Percentiles rank a stretch among this genome's conserved stretches.
phyloP scores from a whole-genome alignment of 352 stramenopile genomes.

The Globisporangium acanthophoron region DNA sequence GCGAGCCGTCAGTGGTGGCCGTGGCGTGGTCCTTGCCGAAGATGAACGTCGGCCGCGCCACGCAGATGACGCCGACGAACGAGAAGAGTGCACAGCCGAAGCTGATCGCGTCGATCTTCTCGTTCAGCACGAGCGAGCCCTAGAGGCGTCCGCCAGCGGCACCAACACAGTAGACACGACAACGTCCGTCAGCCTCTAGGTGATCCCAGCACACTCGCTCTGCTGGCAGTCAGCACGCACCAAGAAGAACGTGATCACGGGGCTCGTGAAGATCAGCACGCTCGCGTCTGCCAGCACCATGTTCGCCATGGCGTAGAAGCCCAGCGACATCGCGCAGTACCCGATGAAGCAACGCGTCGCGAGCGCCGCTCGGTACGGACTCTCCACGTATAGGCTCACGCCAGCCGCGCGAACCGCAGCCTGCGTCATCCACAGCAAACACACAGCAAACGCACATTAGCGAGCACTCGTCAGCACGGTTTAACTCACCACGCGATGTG shows the following conservation, averaged over 20 bases:
- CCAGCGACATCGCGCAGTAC: slow-evolving; percentile 38
- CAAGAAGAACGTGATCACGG: slow-evolving; percentile 55
- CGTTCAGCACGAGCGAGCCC: slow-evolving; percentile 23
- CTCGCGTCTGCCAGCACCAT: slow-evolving; percentile 60
- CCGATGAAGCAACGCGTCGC: slow-evolving; percentile 32
- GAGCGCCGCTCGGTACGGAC: slow-evolving; percentile 29
- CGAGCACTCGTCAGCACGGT: too few relatives aligned
- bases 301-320: slow-evolving; percentile 50
- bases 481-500: too few relatives aligned
- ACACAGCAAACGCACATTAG: neutral
- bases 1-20: slow-evolving; percentile 16
- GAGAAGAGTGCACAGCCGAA: slow-evolving; percentile 28
- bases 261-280: slow-evolving; percentile 60
- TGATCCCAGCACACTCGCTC: neutral
- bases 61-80: slow-evolving; percentile 31
- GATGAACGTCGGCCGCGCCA: slow-evolving; percentile 25
- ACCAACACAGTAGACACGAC: too few relatives aligned
- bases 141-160: neutral
- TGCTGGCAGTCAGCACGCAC: slow-evolving; percentile 15
- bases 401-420: slow-evolving; percentile 26
- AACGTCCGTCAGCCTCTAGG: too few relatives aligned
- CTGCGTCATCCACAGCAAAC: slow-evolving; percentile 9
- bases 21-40: slow-evolving; percentile 16
- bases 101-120: slow-evolving; percentile 27
- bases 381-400: slow-evolving; percentile 26